phyloP scores from a whole-genome alignment of 768 basidiomycete species.

The Hysterangium stoloniferum region DNA sequence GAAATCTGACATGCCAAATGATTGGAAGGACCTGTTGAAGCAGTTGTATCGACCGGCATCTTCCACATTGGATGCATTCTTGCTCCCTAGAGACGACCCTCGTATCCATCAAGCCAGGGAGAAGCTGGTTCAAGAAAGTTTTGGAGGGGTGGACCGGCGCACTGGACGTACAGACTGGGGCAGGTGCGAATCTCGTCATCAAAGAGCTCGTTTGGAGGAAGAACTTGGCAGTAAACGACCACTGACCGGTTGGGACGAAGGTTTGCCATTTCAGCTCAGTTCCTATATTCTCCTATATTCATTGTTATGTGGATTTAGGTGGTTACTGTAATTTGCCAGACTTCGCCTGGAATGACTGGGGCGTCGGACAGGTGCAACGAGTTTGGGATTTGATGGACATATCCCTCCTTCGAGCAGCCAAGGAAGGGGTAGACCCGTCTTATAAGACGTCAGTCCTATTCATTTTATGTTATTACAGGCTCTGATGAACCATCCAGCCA shows the following conservation, averaged over 20 bases:
- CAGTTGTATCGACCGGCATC: conserved; percentile 73
- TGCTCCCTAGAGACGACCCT: conserved; percentile 86
- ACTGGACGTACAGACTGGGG: conserved; percentile 84
- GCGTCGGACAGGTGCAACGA: conserved; percentile 82
- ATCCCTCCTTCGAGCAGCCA: conserved; percentile 71
- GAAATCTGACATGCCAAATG: conserved; percentile 48
- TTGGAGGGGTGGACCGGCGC: conserved; percentile 53
- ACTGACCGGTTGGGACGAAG: conserved; percentile 90
- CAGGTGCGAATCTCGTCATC: conserved; percentile 88
- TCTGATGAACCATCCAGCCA: conserved; percentile 37
- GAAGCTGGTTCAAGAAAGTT: conserved; percentile 67
- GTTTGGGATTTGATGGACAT: conserved; percentile 97
- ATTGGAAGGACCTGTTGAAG: conserved; percentile 63
- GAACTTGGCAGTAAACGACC: conserved; percentile 75
- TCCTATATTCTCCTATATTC: not conserved
- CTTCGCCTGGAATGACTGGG: conserved; percentile 94
- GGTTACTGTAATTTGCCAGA: conserved; percentile 81
- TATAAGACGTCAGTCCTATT: conserved; percentile 70
- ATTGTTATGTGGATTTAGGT: conserved; percentile 31
- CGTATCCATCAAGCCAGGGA: conserved; percentile 86
- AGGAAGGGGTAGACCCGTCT: conserved; percentile 72
- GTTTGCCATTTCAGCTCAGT: conserved; percentile 30
- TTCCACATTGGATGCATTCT: conserved; percentile 82
- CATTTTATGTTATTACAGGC: not conserved
- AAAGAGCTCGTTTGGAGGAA: conserved; percentile 80